phyloP scores from a whole-genome alignment of 768 basidiomycete genomes.

The Epithele typhae region DNA sequence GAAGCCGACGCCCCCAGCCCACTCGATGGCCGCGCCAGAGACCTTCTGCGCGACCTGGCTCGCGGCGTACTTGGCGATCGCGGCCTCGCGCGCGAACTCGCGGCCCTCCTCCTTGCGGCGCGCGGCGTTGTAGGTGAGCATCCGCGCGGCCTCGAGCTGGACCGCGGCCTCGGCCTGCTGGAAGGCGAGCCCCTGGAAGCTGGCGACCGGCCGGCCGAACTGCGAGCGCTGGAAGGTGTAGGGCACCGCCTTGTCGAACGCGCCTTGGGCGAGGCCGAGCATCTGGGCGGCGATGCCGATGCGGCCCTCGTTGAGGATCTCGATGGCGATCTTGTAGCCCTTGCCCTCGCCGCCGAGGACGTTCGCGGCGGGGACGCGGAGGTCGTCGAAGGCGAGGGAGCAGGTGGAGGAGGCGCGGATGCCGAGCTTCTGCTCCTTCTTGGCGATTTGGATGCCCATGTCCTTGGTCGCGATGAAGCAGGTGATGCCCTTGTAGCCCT shows the following conservation, averaged over 20 bases:
- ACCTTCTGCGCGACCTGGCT: slow-evolving; percentile 88
- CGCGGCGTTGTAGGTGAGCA: slow-evolving; percentile 96
- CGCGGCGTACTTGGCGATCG: slow-evolving; percentile 95
- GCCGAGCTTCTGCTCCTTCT: slow-evolving; percentile 98
- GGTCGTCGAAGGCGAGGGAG: slow-evolving; percentile 89
- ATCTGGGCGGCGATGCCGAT: slow-evolving; percentile 99
- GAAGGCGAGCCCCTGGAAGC: slow-evolving; percentile 95
- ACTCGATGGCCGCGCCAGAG: slow-evolving; percentile 88
- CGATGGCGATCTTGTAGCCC: slow-evolving; percentile 96
- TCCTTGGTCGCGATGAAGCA: slow-evolving; percentile 96
- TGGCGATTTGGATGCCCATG: slow-evolving; percentile 95
- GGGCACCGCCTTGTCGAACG: slow-evolving; percentile 92
- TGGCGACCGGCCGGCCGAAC: slow-evolving; percentile 91
- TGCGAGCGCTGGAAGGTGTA: slow-evolving; percentile 94
- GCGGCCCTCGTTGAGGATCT: slow-evolving; percentile 94
- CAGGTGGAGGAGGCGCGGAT: slow-evolving; percentile 97
- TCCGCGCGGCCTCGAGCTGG: slow-evolving; percentile 84
- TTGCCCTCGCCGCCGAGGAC: slow-evolving; percentile 88
- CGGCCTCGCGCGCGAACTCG: slow-evolving; percentile 87
- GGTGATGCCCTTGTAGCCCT: slow-evolving; percentile 99
- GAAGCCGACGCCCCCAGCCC: slow-evolving; percentile 92
- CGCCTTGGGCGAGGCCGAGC: slow-evolving; percentile 96
- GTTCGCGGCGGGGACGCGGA: slow-evolving; percentile 83
- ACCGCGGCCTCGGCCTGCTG: slow-evolving; percentile 89
- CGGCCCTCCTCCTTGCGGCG: slow-evolving; percentile 89